Conservation (phyloP, 495 filamentous ascomycete genomes). For the Thermochaetoides thermophila region DNA sequence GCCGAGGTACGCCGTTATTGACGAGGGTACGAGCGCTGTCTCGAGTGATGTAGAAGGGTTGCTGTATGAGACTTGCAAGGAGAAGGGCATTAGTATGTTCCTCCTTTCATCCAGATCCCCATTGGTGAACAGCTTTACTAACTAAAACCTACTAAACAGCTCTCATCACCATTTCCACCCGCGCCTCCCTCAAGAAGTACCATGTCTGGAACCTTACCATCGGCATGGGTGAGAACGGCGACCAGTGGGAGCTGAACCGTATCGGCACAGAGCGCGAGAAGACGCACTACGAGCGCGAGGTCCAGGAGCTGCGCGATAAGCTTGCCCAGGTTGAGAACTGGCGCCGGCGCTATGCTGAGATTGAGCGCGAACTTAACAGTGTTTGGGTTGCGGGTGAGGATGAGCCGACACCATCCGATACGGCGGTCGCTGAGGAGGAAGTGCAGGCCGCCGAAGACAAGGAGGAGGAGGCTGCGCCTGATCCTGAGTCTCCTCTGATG, state of each 20-base stretch:
- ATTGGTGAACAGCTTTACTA: neutral
- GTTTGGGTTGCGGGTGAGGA: slow-evolving; percentile 40
- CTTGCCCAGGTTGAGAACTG: slow-evolving; percentile 70
- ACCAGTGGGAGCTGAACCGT: slow-evolving; percentile 74
- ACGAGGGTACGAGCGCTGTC: slow-evolving; percentile 91
- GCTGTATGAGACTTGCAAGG: slow-evolving; percentile 83
- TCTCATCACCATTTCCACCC: slow-evolving; percentile 83
- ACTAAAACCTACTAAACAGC: slow-evolving; percentile 24
- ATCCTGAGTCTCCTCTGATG: neutral
- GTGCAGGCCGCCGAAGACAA: neutral
- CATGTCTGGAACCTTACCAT: slow-evolving; percentile 81
- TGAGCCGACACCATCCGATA: neutral
- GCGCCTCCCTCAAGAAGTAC: slow-evolving; percentile 86
- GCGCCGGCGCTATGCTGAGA: slow-evolving; percentile 63
- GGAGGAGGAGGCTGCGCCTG: neutral
- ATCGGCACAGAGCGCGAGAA: slow-evolving; percentile 90
- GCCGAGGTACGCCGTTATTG: slow-evolving; percentile 82
- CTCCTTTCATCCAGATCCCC: neutral
- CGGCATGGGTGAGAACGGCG: slow-evolving; percentile 48
- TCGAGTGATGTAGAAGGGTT: slow-evolving; percentile 88
- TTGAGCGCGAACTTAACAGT: slow-evolving; percentile 40
- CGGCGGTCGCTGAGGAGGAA: neutral
- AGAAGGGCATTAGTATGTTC: slow-evolving; percentile 70
- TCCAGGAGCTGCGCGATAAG: slow-evolving; percentile 66
- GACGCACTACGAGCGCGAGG: slow-evolving; percentile 74